Base-by-base conservation (phyloP, 176 grass and related monocot genomes). In the Oryza rufipogon region DNA sequence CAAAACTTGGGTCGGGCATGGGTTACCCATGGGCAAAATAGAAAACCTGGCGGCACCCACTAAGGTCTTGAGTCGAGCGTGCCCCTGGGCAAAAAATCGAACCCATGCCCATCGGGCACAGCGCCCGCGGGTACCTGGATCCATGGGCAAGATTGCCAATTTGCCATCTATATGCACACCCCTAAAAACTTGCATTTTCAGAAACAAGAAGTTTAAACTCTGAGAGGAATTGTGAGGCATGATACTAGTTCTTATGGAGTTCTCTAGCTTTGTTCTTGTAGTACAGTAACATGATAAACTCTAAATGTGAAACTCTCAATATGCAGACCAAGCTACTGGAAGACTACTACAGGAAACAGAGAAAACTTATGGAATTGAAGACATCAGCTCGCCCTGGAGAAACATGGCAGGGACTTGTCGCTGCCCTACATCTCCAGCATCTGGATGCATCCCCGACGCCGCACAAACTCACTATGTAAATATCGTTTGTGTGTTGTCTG, bases 341-440 rank as follows among this genome's bases (percentile, higher is more conserved):
- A 89, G 91, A 99, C 2, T 96, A 96, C 81, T 99, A 99, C 86
- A 92, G 39, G 81, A 85, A 93, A 14, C 91, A 96, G 64, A 83
- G 75, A 25, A 99, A 96, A 84, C 90, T 99, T 70, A 9, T 96
- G 63, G 94, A 96, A 65, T 77, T 99, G 42, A 87, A 94, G 81
- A 94, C 92, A 75, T 94, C 89, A 0, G 91, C 89, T 61, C 91
- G 88, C 36, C 90, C 86, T 20, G 85, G 86, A 16, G 93, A 99
- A 86, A 99, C 91, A 67, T 99, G 96, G 91, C 87, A 87, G 86
- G 96, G 89, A 26, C 79, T 99, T 41, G 86, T 99, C 77, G 76
- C 89, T 1, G 90, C 96, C 36, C 36, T 96, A 38, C 93, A 92
- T 22, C 91, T 99, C 85, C 93, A 99, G 81, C 89, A 99, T 83